Evolutionary conservation across 495 filamentous ascomycete species (phyloP).

Genomic region (Lichenothelia convexa): DNA sequence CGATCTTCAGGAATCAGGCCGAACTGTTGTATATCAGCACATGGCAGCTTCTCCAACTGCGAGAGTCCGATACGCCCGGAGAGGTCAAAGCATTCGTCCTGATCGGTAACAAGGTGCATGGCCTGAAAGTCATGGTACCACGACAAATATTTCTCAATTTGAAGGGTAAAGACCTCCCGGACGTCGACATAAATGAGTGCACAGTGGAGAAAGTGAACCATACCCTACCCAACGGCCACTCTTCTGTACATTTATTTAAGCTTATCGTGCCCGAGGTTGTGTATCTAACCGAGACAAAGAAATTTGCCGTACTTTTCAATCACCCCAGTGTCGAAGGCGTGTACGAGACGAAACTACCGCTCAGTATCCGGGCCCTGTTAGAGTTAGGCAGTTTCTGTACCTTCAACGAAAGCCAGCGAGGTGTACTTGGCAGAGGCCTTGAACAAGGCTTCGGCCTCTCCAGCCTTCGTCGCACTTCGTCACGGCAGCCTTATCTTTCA

Average conservation of each 20-base stretch:
- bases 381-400: constrained; percentile 87
- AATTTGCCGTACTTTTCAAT: constrained; percentile 65
- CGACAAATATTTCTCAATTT: constrained; percentile 83
- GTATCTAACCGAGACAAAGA: constrained; percentile 65
- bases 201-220: constrained; percentile 74
- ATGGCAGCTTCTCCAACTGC: constrained; percentile 86
- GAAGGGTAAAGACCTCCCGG: constrained; percentile 67
- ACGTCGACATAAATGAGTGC: constrained; percentile 75
- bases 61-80: constrained; percentile 60
- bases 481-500: constrained; percentile 49
- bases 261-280: constrained; percentile 74
- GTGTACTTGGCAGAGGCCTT: constrained; percentile 80
- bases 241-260: constrained; percentile 85
- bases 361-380: constrained; percentile 66
- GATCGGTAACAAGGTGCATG: constrained; percentile 80
- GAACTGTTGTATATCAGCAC: constrained; percentile 75
- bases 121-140: constrained; percentile 73
- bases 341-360: constrained; percentile 81
- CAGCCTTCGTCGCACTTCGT: constrained; percentile 43
- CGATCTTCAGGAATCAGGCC: constrained; percentile 78
- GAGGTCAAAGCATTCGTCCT: constrained; percentile 78
- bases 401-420: constrained; percentile 77
- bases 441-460: constrained; percentile 87
- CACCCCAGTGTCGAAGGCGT: constrained; percentile 92
- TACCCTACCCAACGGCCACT: constrained; percentile 86